Evolutionary conservation across 2,329 filamentous ascomycete genomes (phyloP).

Genomic region (Sclerotinia minor): DNA sequence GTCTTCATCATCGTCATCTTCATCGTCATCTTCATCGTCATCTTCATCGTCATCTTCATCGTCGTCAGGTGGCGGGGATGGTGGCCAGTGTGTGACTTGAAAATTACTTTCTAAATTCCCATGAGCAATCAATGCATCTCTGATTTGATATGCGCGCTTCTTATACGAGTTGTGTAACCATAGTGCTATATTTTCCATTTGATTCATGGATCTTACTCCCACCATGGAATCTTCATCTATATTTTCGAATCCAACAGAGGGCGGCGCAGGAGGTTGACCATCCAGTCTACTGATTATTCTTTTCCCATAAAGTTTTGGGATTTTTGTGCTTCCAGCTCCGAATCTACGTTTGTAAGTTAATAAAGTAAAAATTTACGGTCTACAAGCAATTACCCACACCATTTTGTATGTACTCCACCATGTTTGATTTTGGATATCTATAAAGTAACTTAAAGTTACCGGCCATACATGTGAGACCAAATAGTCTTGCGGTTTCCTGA

Average conservation of each 20-base stretch:
- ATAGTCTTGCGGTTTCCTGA: neutral
- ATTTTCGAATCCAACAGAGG: conserved; percentile 2
- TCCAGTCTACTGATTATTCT: neutral
- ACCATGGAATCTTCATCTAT: neutral
- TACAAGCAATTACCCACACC: neutral
- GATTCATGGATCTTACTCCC: neutral
- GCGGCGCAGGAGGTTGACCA: neutral
- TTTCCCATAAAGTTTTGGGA: conserved; percentile 16
- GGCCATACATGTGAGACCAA: conserved; percentile 4
- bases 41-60: neutral
- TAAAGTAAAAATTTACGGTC: no score
- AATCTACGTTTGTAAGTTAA: neutral
- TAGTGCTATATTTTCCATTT: neutral
- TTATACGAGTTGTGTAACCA: conserved; percentile 3
- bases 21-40: neutral
- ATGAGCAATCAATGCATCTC: conserved; percentile 11
- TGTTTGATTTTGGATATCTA: conserved; percentile 10
- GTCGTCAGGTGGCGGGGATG: no score
- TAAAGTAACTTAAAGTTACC: conserved; percentile 9
- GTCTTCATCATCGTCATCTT: neutral
- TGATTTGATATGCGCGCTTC: neutral
- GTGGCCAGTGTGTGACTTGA: neutral
- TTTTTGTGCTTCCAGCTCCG: conserved; percentile 9
- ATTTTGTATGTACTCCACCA: conserved; percentile 20
- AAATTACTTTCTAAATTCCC: neutral